phyloP scores from a whole-genome alignment of 805 yeast species.

The Zygoascus ofunaensis region DNA sequence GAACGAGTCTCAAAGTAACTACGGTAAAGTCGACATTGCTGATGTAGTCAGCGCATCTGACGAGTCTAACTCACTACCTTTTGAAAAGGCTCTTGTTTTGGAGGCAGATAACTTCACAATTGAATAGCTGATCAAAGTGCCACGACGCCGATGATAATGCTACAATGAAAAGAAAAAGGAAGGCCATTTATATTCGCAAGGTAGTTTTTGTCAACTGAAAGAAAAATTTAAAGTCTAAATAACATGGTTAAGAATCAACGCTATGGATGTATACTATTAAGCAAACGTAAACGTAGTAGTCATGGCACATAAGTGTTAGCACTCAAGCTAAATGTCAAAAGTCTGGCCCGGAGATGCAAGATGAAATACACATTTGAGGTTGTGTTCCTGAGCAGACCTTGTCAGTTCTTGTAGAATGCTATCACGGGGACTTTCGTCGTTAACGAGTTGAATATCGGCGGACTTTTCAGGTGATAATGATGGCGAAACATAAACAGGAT shows the following conservation, averaged over 20 bases:
- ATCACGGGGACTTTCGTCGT: conserved; percentile 6
- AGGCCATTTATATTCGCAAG: background rate
- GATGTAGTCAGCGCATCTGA: conserved; percentile 44
- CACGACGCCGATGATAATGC: background rate
- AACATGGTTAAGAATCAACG: no score
- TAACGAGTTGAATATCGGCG: background rate
- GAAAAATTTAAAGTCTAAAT: no score
- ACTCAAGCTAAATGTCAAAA: no score
- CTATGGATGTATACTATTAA: no score
- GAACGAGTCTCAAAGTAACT: conserved; percentile 33
- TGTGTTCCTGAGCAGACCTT: conserved; percentile 8
- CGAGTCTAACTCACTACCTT: conserved; percentile 54
- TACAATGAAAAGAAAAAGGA: background rate
- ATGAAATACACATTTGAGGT: conserved; percentile 10
- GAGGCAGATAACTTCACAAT: conserved; percentile 32
- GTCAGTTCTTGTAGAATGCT: conserved; percentile 13
- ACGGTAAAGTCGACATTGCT: conserved; percentile 58
- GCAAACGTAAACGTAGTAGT: no score
- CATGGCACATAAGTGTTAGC: no score
- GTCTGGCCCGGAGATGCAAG: conserved; percentile 11
- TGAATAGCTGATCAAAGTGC: conserved; percentile 8
- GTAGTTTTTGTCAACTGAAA: no score
- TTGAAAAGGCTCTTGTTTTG: conserved; percentile 42
- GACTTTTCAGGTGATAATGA: background rate
- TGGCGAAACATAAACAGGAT: conserved; percentile 4